phyloP scores from a whole-genome alignment of 2,329 filamentous ascomycete genomes.

The Aspergillus sp. region DNA sequence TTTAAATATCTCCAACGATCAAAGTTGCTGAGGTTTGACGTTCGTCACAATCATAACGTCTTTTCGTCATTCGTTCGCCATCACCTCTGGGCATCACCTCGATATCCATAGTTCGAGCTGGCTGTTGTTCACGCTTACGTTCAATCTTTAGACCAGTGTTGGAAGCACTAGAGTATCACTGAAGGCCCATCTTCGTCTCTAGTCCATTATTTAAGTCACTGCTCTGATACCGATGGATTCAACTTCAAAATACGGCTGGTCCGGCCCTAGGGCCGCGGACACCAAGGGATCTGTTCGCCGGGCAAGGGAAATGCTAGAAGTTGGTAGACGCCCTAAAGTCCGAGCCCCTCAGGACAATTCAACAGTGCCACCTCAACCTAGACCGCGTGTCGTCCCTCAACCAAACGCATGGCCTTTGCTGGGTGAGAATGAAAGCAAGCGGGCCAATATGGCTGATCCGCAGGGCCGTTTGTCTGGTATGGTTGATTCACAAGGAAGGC shows the following conservation, averaged over 20 bases:
- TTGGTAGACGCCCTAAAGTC: constrained; percentile 27
- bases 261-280: constrained; percentile 14
- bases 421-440: constrained; percentile 27
- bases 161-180: background rate
- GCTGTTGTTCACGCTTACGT: background rate
- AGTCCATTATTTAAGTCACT: background rate
- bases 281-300: constrained; percentile 37
- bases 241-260: constrained; percentile 10
- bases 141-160: background rate
- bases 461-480: constrained; percentile 21
- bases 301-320: constrained; percentile 35
- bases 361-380: constrained; percentile 11
- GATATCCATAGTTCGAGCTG: constrained; percentile 13
- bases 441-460: constrained; percentile 24
- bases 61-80: constrained; percentile 5
- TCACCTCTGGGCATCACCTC: constrained; percentile 9
- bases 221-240: constrained; percentile 22
- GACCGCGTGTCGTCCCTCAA: constrained; percentile 27
- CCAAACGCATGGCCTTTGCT: constrained; percentile 49
- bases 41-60: background rate
- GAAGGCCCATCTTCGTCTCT: background rate
- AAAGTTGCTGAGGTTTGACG: constrained; percentile 1
- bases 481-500: constrained; percentile 20
- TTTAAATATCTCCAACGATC: background rate
- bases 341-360: constrained; percentile 8